A percentile compares a stretch with the other conserved stretches of the same genome.
phyloP scores from a whole-genome alignment of 1,139 yeast genomes.

The Saccharomyces hybrid region DNA sequence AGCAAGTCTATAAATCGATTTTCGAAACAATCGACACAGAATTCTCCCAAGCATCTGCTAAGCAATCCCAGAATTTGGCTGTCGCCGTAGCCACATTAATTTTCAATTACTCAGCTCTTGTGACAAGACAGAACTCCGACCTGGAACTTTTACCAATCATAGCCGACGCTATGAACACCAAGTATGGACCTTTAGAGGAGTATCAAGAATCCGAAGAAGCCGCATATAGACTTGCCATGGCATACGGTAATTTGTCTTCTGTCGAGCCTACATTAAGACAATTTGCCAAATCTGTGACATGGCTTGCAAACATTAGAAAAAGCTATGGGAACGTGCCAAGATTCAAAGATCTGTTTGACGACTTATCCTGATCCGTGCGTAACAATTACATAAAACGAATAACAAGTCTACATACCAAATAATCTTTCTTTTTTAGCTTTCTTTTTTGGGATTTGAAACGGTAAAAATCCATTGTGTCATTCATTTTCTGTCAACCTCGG shows the following conservation, averaged over 20 bases:
- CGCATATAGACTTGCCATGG: constrained; percentile 46
- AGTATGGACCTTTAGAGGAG: constrained; percentile 27
- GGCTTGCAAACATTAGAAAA: constrained; percentile 23
- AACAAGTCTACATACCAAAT: not conserved
- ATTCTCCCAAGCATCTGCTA: constrained; percentile 18
- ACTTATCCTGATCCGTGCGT: constrained; percentile 7
- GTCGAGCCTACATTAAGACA: constrained; percentile 28
- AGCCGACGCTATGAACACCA: constrained; percentile 27
- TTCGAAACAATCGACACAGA: constrained; percentile 24
- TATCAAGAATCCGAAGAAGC: constrained; percentile 40
- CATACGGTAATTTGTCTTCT: constrained; percentile 42
- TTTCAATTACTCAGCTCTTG: too few relatives aligned
- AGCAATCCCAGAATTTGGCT: constrained; percentile 23
- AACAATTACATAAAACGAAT: not conserved
- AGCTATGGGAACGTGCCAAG: constrained; percentile 17
- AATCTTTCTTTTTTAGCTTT: not conserved
- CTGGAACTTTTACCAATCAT: constrained; percentile 24
- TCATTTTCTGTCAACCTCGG: not conserved
- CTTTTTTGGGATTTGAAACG: too few relatives aligned
- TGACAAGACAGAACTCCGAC: constrained; percentile 18
- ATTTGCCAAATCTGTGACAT: constrained; percentile 26
- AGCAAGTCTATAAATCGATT: constrained; percentile 28
- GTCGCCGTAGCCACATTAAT: too few relatives aligned
- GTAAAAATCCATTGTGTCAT: not conserved
- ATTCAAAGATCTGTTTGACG: constrained; percentile 20